Evolutionary conservation across 306 rosid species (phyloP).

Genomic region (Trifolium repens): DNA sequence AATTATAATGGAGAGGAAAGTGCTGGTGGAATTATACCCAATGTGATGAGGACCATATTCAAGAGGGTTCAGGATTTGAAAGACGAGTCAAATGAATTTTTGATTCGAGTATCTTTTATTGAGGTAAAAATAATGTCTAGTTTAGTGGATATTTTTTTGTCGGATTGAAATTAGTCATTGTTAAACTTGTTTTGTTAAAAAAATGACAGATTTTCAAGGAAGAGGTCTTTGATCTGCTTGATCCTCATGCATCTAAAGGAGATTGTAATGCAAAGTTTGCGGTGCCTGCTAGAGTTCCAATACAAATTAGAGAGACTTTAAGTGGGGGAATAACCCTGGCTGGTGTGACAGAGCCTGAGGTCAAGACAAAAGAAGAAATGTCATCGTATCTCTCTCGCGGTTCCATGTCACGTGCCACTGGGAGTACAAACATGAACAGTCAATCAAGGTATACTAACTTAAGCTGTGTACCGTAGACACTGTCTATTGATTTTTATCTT

Average conservation of each 20-base stretch:
- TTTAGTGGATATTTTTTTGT: not conserved
- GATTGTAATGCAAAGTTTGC: constrained; percentile 58
- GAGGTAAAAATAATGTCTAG: constrained; percentile 61
- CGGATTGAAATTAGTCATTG: constrained; percentile 8
- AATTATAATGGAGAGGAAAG: constrained; percentile 75
- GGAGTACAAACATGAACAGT: constrained; percentile 94
- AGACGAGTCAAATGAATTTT: constrained; percentile 61
- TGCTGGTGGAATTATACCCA: constrained; percentile 73
- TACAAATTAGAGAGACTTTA: constrained; percentile 88
- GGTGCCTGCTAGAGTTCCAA: constrained; percentile 71
- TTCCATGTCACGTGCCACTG: constrained; percentile 90
- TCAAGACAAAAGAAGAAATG: constrained; percentile 92
- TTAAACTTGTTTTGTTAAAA: constrained; percentile 18
- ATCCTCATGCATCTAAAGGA: constrained; percentile 58
- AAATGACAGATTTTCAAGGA: constrained; percentile 87
- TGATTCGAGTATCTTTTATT: constrained; percentile 89
- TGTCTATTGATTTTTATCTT: constrained; percentile 29
- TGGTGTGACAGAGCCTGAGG: constrained; percentile 94
- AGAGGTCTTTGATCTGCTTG: constrained; percentile 93
- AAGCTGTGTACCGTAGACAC: not conserved
- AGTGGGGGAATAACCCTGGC: constrained; percentile 95
- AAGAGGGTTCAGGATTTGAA: constrained; percentile 57
- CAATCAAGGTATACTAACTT: constrained; percentile 75
- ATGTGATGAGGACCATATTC: constrained; percentile 76
- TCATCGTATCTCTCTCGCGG: constrained; percentile 80